Evolutionary conservation across 2,329 filamentous ascomycete genomes (phyloP), one percentile per base, ranked within the genome.

Genomic region (Penicillium sp.): DNA sequence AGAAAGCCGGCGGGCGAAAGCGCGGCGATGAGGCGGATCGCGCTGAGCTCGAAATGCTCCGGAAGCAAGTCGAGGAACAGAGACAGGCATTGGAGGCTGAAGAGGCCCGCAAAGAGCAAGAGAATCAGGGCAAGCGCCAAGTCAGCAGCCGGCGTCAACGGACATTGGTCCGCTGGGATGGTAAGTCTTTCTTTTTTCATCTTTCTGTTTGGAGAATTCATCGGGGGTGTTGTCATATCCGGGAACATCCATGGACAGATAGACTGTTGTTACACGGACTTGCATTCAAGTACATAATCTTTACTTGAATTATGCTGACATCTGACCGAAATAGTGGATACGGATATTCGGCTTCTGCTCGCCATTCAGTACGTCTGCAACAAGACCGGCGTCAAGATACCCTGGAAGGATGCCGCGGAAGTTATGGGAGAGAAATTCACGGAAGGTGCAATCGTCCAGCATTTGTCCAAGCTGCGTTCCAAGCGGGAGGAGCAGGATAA

Each of bases 401-500:
- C 78, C 9, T 80, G 76, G 75, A 61, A 64, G 1, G 58, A 72
- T 2, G 69, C 79, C 22, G 77, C 76, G 6, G 47, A 60, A 22
- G 59, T 66, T 1, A 76, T 80, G 73, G 73, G 72, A 6, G 53
- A 67, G 2, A 69, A 69, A n/a, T 75, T 76, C 53, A 73, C 71
- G 0, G 75, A 75, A 46, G 76, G 78, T 2, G 74, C 77, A 1
- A 78, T 80, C 22, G 65, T 75, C 1, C 78, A 81, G 58, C 78
- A 80, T 50, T 65, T 80, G 14, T 69, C 76, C 0, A 80, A 81
- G 56, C 60, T 80, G 3, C 76, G 78, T 9, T 47, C 38, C 18
- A 69, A 72, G 31, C 70, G 78, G 57, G 57, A 68, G 9, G 57
- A 62, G 3, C 63, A 66, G 4, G 68, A 68, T 0, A 70, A 74